These are phyloP conservation scores for Stephanodiscus triporus DNA, from an alignment of 108 stramenopile genomes.

Conservation along the genomic window DNA sequence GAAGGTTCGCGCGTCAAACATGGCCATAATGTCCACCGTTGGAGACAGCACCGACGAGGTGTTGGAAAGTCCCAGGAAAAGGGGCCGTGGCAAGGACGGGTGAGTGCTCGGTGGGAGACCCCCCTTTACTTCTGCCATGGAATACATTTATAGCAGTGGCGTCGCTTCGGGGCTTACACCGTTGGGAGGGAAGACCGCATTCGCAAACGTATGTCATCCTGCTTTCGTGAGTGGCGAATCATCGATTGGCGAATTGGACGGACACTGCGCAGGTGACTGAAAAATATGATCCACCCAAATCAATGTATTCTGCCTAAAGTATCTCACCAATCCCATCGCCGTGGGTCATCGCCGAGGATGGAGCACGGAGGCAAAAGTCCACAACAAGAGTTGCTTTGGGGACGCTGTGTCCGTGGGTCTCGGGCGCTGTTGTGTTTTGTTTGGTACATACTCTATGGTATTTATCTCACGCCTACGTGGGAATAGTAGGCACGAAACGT, in stretches of 20 bases:
- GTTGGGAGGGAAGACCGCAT: no score
- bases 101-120: slow-evolving; percentile 6
- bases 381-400: no score
- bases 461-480: no score
- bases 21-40: slow-evolving; percentile 6
- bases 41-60: slow-evolving; percentile 2
- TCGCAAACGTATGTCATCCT: no score
- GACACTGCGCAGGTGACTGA: not conserved
- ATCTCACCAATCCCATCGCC: no score
- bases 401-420: no score
- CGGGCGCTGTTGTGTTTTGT: no score
- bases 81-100: slow-evolving; percentile 22
- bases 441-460: no score
- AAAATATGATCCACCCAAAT: not conserved
- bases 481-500: no score
- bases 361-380: no score
- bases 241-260: not conserved
- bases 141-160: not conserved
- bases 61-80: slow-evolving; percentile 33
- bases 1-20: not conserved
- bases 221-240: not conserved
- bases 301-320: not conserved
- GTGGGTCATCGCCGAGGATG: no score
- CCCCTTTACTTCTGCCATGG: not conserved
- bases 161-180: not conserved